Evolutionary conservation across 805 yeast genomes (phyloP).

Genomic region (Lachancea nothofagi): DNA sequence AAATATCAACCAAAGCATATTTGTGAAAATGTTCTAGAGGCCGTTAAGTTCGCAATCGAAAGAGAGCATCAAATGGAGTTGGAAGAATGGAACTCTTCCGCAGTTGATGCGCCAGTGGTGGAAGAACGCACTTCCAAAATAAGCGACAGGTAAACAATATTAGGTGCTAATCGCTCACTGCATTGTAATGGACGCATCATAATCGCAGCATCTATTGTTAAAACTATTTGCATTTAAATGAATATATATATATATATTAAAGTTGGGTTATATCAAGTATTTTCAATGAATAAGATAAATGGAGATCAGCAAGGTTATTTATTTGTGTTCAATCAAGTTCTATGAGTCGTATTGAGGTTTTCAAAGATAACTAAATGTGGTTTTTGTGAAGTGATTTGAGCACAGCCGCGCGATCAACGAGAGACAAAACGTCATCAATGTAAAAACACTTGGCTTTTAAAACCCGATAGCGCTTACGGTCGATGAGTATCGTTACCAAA

Average conservation of each 20-base stretch:
- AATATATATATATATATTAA: background rate
- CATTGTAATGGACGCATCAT: conserved; percentile 3
- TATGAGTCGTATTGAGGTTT: too few relatives aligned
- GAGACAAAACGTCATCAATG: too few relatives aligned
- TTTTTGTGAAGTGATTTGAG: too few relatives aligned
- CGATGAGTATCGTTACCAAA: background rate
- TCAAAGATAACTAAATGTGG: too few relatives aligned
- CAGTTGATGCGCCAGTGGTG: conserved; percentile 46
- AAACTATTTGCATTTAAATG: conserved; percentile 4
- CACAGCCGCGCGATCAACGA: too few relatives aligned
- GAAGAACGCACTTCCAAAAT: conserved; percentile 28
- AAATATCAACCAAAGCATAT: conserved; percentile 72
- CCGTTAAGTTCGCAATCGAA: conserved; percentile 78
- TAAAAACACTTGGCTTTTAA: too few relatives aligned
- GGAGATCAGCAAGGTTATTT: too few relatives aligned
- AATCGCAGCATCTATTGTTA: background rate
- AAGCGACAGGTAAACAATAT: background rate
- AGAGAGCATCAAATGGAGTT: conserved; percentile 70
- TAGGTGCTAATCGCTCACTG: conserved; percentile 1
- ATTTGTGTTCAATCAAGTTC: too few relatives aligned
- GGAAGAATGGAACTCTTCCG: conserved; percentile 62
- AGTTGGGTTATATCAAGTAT: background rate
- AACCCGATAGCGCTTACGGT: too few relatives aligned
- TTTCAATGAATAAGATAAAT: background rate
- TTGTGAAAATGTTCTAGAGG: conserved; percentile 71